Percentiles rank a stretch among this genome's conserved stretches.
These are phyloP conservation scores for Debaryomycetaceae sp. DNA, from an alignment of 1,139 yeast genomes.

Conservation along the genomic window DNA sequence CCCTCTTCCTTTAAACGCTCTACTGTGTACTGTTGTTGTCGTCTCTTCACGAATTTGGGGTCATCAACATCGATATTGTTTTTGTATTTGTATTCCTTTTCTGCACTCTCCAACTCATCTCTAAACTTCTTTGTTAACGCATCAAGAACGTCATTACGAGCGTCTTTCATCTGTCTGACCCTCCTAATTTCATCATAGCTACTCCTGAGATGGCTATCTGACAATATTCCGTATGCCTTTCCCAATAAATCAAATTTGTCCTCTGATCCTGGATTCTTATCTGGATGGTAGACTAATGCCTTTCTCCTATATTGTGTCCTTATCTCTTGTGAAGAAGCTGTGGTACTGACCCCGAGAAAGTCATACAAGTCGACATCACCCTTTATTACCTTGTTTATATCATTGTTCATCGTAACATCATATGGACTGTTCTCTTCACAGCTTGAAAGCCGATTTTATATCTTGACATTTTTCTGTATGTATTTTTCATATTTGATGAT, in stretches of 20 bases:
- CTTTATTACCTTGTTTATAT: slow-evolving; percentile 18
- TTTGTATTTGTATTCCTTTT: slow-evolving; percentile 12
- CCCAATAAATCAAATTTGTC: slow-evolving; percentile 38
- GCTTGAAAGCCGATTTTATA: no score
- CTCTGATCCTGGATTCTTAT: slow-evolving; percentile 39
- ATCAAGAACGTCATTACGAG: slow-evolving; percentile 14
- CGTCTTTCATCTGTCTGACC: slow-evolving; percentile 11
- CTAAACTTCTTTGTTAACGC: slow-evolving; percentile 30
- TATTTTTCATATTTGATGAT: no score
- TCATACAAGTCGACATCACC: slow-evolving; percentile 35
- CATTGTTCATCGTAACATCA: slow-evolving; percentile 9
- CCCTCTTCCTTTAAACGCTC: slow-evolving; percentile 33
- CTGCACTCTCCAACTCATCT: slow-evolving; percentile 31
- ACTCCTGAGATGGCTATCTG: slow-evolving; percentile 21
- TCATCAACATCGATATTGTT: slow-evolving; percentile 6
- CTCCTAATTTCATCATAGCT: slow-evolving; percentile 35
- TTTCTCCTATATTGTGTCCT: slow-evolving; percentile 79
- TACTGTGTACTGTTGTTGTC: slow-evolving; percentile 15
- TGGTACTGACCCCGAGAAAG: slow-evolving; percentile 23
- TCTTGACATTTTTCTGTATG: no score
- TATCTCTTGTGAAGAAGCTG: slow-evolving; percentile 51
- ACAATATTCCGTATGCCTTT: slow-evolving; percentile 39
- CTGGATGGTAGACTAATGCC: slow-evolving; percentile 75
- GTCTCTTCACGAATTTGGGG: slow-evolving; percentile 7
- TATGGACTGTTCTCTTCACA: no score